Base-by-base conservation (phyloP, 371 early-diverging fungal genomes). In the Circinella umbellata region DNA sequence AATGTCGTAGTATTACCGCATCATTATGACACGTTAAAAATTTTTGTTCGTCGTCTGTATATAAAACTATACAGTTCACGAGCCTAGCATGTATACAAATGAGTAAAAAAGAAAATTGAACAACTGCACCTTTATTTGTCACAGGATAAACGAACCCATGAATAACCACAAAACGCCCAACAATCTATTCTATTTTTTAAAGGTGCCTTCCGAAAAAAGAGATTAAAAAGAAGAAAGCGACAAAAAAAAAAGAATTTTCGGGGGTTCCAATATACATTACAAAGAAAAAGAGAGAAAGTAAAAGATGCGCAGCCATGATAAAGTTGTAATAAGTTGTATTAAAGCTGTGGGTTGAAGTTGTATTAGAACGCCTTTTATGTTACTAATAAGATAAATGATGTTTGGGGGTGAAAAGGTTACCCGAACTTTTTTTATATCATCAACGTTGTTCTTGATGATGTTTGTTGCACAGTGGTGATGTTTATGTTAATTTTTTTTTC, bases 241-340 rank as follows among this genome's bases (percentile, higher is more conserved):
- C 4, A 51, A 15, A 51, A 15, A 8, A 11, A 51, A 15, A 51
- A 51, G 42, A 11, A 11, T 42, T 42, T 42, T 42, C 9, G 42
- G 42, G 42, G 42, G 6, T 42, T 11, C 9, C 11, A 42, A 42
- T 9, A 9, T 42, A 34, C 6, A 13, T 27, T 18, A 1, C 27
- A 27, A n/a, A 27, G 57, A 57, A 35, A 46, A 35, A 27, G 46
- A 47, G 38, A 61, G 36, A 1, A 13, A n/a, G 39, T 9, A 11
- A 9, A 46, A 62, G 47, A 47, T 63, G 48, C 63, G 63, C 63
- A 63, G 63, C 63, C 63, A 63, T 63, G 6, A 7, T 27, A n/a
- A 27, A 27, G 27, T 27, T n/a, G 17, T 51, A 14, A 51, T 47
- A 9, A 47, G 47, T 47, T 11, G 47, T 47, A 47, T 1, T 47